Evolutionary conservation across 2,329 filamentous ascomycete species (phyloP).

Genomic region (Bimuria novae-zelandiae): DNA sequence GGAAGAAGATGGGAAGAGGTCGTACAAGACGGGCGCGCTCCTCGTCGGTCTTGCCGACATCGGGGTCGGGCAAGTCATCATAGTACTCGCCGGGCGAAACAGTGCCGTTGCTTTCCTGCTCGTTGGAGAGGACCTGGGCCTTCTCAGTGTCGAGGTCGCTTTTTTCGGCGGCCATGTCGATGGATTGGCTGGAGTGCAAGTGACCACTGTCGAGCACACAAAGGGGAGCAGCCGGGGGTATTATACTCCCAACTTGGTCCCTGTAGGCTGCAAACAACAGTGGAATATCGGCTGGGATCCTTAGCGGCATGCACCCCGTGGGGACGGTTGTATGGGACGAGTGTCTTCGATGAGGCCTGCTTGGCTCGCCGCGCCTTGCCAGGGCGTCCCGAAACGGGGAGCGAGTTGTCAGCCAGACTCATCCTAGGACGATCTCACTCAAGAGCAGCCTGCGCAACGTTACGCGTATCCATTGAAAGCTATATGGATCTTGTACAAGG

Average conservation of each 20-base stretch:
- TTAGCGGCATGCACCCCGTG: slow-evolving; percentile 37
- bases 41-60: slow-evolving; percentile 39
- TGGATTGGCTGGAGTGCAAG: slow-evolving; percentile 20
- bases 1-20: slow-evolving; percentile 1
- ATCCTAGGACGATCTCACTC: slow-evolving; percentile 14
- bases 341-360: slow-evolving; percentile 26
- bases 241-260: slow-evolving; percentile 3
- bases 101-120: slow-evolving; percentile 32
- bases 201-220: slow-evolving; percentile 18
- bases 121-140: slow-evolving; percentile 25
- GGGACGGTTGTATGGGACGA: slow-evolving; percentile 42
- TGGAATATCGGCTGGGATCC: slow-evolving; percentile 22
- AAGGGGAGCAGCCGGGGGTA: slow-evolving; percentile 20
- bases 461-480: slow-evolving; percentile 16
- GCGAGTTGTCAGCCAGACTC: slow-evolving; percentile 12
- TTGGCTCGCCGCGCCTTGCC: slow-evolving; percentile 35
- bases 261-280: background rate
- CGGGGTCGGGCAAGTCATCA: slow-evolving; percentile 43
- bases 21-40: slow-evolving; percentile 42
- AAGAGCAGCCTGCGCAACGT: slow-evolving; percentile 27
- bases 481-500: slow-evolving; percentile 4
- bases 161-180: slow-evolving; percentile 31
- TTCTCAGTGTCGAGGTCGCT: slow-evolving; percentile 38
- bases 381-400: slow-evolving; percentile 18
- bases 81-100: slow-evolving; percentile 29